Conservation (phyloP, 108 stramenopile genomes). For the Pseudonitzschia multiseries region DNA sequence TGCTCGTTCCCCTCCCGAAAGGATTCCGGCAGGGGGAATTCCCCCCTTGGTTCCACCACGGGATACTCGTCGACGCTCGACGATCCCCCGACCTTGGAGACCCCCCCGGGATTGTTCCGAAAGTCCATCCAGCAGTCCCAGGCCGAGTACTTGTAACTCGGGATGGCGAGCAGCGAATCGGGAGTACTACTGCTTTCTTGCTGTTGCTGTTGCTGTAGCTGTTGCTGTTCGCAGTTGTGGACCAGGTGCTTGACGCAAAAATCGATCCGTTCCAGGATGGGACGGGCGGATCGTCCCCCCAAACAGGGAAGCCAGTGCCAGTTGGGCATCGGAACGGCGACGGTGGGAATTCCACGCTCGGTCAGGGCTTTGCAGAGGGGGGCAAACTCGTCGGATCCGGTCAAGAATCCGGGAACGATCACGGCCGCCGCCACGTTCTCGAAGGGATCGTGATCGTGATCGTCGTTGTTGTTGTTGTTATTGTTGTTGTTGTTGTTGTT, state of each 20-base stretch:
- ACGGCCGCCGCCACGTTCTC: slow-evolving; percentile 53
- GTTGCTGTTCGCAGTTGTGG: slow-evolving; percentile 28
- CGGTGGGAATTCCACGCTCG: slow-evolving; percentile 55
- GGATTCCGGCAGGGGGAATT: slow-evolving; percentile 38
- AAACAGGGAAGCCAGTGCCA: slow-evolving; percentile 79
- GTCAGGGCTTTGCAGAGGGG: slow-evolving; percentile 42
- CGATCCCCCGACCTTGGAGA: slow-evolving; percentile 60
- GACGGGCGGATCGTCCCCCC: slow-evolving; percentile 64
- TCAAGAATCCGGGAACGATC: slow-evolving; percentile 72
- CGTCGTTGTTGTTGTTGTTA: background rate
- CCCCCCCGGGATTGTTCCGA: slow-evolving; percentile 65
- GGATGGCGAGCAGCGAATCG: slow-evolving; percentile 29
- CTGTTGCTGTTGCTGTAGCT: background rate
- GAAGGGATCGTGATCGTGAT: background rate
- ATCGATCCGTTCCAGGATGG: slow-evolving; percentile 72
- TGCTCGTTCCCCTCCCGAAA: background rate
- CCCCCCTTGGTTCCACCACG: slow-evolving; percentile 54
- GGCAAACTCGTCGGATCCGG: slow-evolving; percentile 62
- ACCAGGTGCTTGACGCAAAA: slow-evolving; percentile 62
- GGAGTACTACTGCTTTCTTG: background rate
- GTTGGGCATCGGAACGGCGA: slow-evolving; percentile 66
- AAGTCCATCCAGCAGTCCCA: slow-evolving; percentile 60
- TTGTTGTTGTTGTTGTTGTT: background rate
- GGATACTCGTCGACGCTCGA: slow-evolving; percentile 63
- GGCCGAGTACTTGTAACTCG: slow-evolving; percentile 50